A percentile compares a stretch with the other conserved stretches of the same genome.
These are phyloP conservation scores for Globisporangium yorkense DNA, from an alignment of 352 stramenopile species.

Conservation along the genomic window DNA sequence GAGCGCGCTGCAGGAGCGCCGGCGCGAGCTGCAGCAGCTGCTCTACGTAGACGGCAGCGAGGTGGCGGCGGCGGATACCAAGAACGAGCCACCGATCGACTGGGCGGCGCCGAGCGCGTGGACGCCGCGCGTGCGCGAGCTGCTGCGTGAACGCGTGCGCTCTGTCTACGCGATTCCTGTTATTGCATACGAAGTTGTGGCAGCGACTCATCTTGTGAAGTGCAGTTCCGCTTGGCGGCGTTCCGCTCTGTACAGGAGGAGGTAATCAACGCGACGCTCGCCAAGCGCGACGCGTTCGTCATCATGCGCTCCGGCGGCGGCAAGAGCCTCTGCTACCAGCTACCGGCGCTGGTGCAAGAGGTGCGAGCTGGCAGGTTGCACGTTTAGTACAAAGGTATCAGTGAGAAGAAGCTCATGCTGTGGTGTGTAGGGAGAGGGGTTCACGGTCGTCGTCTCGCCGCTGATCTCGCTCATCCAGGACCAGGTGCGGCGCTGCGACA, in stretches of 20 bases:
- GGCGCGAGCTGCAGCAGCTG: conserved; percentile 31
- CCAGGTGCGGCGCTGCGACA: conserved; percentile 38
- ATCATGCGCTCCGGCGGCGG: conserved; percentile 89
- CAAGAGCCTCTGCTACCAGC: conserved; percentile 89
- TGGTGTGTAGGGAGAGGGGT: conserved; percentile 28
- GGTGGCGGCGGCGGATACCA: not conserved
- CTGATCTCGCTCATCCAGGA: conserved; percentile 92
- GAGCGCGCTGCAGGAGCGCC: conserved; percentile 43
- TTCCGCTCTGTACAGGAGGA: conserved; percentile 90
- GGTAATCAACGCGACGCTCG: conserved; percentile 90
- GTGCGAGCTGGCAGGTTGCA: conserved; percentile 17
- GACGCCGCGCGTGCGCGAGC: conserved; percentile 25
- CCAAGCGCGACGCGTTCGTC: conserved; percentile 86
- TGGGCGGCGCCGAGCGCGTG: conserved; percentile 41
- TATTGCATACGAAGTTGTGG: not conserved
- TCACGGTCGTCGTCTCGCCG: conserved; percentile 91
- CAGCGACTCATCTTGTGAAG: not conserved
- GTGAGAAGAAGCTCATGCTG: not conserved
- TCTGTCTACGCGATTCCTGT: too few relatives aligned
- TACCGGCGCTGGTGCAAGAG: conserved; percentile 69
- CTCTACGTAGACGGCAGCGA: conserved; percentile 14
- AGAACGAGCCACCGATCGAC: conserved; percentile 11
- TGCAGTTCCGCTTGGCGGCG: conserved; percentile 67
- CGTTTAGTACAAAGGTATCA: not conserved
- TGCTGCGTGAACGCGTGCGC: conserved; percentile 23